phyloP scores from a whole-genome alignment of 2,329 filamentous ascomycete species.

The Sphaerulina vaccinii region DNA sequence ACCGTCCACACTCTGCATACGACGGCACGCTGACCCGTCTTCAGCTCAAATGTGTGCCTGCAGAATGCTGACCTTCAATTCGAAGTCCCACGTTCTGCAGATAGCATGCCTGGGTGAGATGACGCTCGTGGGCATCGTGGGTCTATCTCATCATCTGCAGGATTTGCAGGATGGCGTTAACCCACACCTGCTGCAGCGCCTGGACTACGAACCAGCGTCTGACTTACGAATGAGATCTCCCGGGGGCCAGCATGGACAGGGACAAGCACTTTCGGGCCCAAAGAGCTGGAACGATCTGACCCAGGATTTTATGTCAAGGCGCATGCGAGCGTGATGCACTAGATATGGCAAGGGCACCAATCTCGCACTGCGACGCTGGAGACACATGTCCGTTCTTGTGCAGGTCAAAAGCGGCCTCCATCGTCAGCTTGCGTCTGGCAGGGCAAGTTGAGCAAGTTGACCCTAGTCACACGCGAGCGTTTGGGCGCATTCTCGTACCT shows the following conservation, averaged over 20 bases:
- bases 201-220: slow-evolving; percentile 1
- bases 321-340: slow-evolving; percentile 9
- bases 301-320: slow-evolving; percentile 16
- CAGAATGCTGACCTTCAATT: neutral
- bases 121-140: slow-evolving; percentile 11
- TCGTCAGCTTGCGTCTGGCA: slow-evolving; percentile 10
- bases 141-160: slow-evolving; percentile 3
- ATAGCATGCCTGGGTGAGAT: slow-evolving; percentile 1
- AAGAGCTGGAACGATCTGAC: slow-evolving; percentile 21
- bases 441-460: slow-evolving; percentile 9
- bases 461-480: slow-evolving; percentile 18
- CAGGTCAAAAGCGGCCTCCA: slow-evolving; percentile 5
- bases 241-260: slow-evolving; percentile 16
- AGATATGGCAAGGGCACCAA: slow-evolving; percentile 12
- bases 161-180: slow-evolving; percentile 7
- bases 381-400: slow-evolving; percentile 5
- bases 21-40: slow-evolving; percentile 7
- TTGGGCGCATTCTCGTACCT: slow-evolving; percentile 14
- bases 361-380: slow-evolving; percentile 8
- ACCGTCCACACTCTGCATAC: neutral
- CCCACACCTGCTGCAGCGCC: slow-evolving; percentile 13
- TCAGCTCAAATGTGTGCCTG: slow-evolving; percentile 7
- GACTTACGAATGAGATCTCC: slow-evolving; percentile 22
- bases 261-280: slow-evolving; percentile 21
- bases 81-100: slow-evolving; percentile 2